Evolutionary conservation across 2,329 filamentous ascomycete species (phyloP).

Genomic region (Chaetomium strumarium): DNA sequence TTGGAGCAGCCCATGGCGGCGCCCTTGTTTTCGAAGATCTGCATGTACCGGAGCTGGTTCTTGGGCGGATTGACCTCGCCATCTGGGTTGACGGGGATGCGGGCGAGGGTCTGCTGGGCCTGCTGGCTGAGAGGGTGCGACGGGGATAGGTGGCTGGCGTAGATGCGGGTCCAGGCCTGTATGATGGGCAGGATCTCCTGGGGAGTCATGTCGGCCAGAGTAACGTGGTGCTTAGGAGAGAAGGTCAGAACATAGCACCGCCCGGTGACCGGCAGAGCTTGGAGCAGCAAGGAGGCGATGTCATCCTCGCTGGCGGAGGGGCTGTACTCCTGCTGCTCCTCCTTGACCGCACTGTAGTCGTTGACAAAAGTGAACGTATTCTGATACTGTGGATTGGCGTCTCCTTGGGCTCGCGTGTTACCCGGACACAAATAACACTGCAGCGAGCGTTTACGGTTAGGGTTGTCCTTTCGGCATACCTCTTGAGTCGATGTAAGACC

Average conservation of each 20-base stretch:
- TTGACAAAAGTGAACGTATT: constrained; percentile 93
- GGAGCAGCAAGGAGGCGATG: constrained; percentile 68
- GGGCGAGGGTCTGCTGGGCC: constrained; percentile 33
- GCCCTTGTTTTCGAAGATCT: constrained; percentile 99
- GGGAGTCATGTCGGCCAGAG: constrained; percentile 80
- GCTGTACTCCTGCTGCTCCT: constrained; percentile 76
- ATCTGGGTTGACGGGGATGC: constrained; percentile 32
- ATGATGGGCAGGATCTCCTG: constrained; percentile 75
- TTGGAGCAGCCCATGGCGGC: constrained; percentile 98
- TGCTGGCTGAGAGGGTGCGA: constrained; percentile 55
- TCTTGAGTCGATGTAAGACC: neutral
- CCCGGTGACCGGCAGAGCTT: constrained; percentile 80
- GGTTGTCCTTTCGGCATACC: neutral
- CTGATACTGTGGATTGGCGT: constrained; percentile 78
- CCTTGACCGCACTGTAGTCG: constrained; percentile 95
- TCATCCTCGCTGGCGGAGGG: constrained; percentile 40
- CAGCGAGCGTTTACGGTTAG: neutral
- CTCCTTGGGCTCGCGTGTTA: constrained; percentile 82
- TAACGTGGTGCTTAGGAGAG: constrained; percentile 82
- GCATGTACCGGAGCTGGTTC: constrained; percentile 87
- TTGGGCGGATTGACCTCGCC: constrained; percentile 47
- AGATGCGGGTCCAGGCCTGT: constrained; percentile 87
- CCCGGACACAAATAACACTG: constrained; percentile 93
- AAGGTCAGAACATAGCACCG: constrained; percentile 98
- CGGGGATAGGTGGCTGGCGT: constrained; percentile 71